These are phyloP conservation scores for Cladorrhinum sp. DNA, from an alignment of 2,329 filamentous ascomycete species.

Conservation along the genomic window DNA sequence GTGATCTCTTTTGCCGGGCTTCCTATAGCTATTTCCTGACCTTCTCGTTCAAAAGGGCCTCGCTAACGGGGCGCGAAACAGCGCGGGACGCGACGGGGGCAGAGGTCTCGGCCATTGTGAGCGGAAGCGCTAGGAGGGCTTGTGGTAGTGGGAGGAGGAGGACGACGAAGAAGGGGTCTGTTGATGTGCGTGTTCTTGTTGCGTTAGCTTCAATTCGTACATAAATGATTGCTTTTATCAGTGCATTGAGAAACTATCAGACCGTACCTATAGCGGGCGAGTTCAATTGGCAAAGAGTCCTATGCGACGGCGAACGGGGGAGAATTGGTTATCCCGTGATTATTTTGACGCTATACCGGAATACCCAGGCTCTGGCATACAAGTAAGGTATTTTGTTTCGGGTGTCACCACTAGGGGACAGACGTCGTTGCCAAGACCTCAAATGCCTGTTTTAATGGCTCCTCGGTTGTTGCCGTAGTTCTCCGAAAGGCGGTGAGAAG, in stretches of 20 bases:
- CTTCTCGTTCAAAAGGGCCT: slow-evolving; percentile 98
- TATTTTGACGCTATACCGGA: slow-evolving; percentile 7
- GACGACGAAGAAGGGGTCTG: neutral
- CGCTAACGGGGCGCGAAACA: slow-evolving; percentile 84
- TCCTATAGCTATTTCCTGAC: slow-evolving; percentile 47
- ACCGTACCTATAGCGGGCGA: neutral
- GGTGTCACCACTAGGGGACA: slow-evolving; percentile 7
- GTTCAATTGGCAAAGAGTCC: slow-evolving; percentile 8
- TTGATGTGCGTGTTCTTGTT: neutral
- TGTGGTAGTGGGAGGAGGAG: neutral
- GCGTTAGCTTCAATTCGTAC: slow-evolving; percentile 13
- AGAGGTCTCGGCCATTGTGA: slow-evolving; percentile 55
- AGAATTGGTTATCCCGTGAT: slow-evolving; percentile 2
- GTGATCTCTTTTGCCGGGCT: neutral
- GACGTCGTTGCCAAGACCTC: slow-evolving; percentile 20
- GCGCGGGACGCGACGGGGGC: slow-evolving; percentile 53
- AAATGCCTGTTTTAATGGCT: slow-evolving; percentile 19
- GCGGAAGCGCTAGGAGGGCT: neutral
- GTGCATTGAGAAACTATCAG: neutral
- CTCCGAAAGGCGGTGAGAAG: slow-evolving; percentile 46
- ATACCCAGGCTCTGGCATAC: neutral
- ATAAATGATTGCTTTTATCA: neutral
- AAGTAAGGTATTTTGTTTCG: neutral
- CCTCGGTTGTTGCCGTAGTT: slow-evolving; percentile 29
- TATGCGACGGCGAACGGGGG: neutral